Evolutionary conservation across 768 basidiomycete genomes (phyloP).

Genomic region (Mycena crocata): DNA sequence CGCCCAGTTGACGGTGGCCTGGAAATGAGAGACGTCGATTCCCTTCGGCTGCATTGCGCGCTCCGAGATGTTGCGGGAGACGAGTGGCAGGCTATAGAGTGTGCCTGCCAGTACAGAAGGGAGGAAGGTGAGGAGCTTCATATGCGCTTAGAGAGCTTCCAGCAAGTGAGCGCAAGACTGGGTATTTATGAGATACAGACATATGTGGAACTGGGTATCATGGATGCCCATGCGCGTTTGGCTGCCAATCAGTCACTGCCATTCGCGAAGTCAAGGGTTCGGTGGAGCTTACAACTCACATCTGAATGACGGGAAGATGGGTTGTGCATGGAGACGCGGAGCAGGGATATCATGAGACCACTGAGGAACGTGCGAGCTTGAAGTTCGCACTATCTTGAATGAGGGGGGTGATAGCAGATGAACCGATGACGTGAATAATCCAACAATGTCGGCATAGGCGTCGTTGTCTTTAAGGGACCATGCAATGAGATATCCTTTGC

Average conservation of each 20-base stretch:
- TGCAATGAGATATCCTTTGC: too few relatives aligned
- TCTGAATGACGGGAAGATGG: background rate
- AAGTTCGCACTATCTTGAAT: background rate
- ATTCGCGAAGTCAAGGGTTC: background rate
- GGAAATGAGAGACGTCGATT: slow-evolving; percentile 67
- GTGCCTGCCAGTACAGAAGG: background rate
- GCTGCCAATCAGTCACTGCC: slow-evolving; percentile 15
- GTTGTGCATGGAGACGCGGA: background rate
- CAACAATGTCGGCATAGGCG: too few relatives aligned
- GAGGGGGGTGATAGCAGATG: too few relatives aligned
- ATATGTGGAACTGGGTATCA: slow-evolving; percentile 3
- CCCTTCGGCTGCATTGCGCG: slow-evolving; percentile 56
- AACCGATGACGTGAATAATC: too few relatives aligned
- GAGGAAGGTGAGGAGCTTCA: slow-evolving; percentile 19
- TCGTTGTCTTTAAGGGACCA: too few relatives aligned
- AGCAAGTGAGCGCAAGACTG: background rate
- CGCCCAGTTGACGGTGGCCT: slow-evolving; percentile 63
- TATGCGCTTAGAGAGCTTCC: background rate
- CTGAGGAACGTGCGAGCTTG: background rate
- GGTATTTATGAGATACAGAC: slow-evolving; percentile 14
- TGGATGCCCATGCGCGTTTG: background rate
- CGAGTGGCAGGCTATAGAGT: background rate
- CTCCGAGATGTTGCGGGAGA: background rate
- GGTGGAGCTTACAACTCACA: slow-evolving; percentile 4
- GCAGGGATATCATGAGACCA: slow-evolving; percentile 1